Percentiles rank a stretch among this genome's conserved stretches.
Evolutionary conservation across 2,329 filamentous ascomycete species (phyloP).

Genomic region (Waltergamsia citrina): DNA sequence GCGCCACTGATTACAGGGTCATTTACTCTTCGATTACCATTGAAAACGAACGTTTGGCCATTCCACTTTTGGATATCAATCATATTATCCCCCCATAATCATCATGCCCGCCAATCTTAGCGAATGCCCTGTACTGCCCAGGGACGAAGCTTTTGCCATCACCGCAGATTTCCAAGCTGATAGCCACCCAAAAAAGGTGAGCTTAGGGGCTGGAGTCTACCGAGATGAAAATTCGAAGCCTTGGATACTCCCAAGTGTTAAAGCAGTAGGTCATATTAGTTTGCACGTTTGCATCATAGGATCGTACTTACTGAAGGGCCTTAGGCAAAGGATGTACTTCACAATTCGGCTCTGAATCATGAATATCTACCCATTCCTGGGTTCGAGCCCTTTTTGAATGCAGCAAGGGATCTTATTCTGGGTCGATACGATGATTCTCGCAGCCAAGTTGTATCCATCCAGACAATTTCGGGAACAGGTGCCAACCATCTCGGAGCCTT

Average conservation of each 20-base stretch:
- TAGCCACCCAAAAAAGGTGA: slow-evolving; percentile 21
- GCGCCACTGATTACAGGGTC: background rate
- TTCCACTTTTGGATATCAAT: background rate
- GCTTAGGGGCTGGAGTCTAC: slow-evolving; percentile 58
- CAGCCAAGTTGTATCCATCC: slow-evolving; percentile 15
- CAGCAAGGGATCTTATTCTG: slow-evolving; percentile 15
- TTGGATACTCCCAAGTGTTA: slow-evolving; percentile 84
- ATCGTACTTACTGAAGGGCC: background rate
- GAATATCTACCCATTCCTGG: slow-evolving; percentile 91
- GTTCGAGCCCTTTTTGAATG: slow-evolving; percentile 52
- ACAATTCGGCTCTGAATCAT: slow-evolving; percentile 77
- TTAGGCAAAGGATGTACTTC: slow-evolving; percentile 75
- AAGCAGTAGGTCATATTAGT: slow-evolving; percentile 52
- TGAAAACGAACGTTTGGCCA: too few relatives aligned
- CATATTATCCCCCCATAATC: too few relatives aligned
- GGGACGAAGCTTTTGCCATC: slow-evolving; percentile 4
- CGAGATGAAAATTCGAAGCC: slow-evolving; percentile 83
- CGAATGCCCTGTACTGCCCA: background rate
- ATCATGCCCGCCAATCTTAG: slow-evolving; percentile 1
- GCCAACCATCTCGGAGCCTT: slow-evolving; percentile 19
- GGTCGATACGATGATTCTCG: slow-evolving; percentile 2
- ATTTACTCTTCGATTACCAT: too few relatives aligned
- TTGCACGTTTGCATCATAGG: too few relatives aligned
- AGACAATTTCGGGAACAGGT: slow-evolving; percentile 25
- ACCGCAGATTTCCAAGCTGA: slow-evolving; percentile 9